Evolutionary conservation across 306 rosid genomes (phyloP).

Genomic region (Astragalus glycyphyllos): DNA sequence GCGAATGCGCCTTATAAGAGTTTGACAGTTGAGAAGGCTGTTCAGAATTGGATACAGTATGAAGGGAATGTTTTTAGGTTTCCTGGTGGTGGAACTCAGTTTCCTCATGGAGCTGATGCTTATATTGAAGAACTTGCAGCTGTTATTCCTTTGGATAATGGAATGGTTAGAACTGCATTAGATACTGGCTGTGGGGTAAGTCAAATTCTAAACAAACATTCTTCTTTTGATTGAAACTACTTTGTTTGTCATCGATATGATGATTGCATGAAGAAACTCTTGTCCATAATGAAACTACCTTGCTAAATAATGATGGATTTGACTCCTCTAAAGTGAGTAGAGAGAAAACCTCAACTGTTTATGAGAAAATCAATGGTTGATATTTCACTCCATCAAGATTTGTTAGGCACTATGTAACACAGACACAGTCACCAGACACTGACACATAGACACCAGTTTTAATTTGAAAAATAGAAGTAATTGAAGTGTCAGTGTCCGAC

Average conservation of each 20-base stretch:
- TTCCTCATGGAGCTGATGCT: conserved; percentile 86
- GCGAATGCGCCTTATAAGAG: conserved; percentile 84
- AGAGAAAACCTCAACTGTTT: too few relatives aligned
- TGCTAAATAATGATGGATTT: background rate
- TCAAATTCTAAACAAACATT: conserved; percentile 25
- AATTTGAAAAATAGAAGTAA: too few relatives aligned
- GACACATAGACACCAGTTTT: too few relatives aligned
- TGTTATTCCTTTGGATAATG: conserved; percentile 73
- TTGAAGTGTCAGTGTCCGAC: too few relatives aligned
- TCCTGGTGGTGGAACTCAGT: conserved; percentile 90
- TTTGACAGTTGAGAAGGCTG: conserved; percentile 86
- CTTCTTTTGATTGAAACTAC: conserved; percentile 19
- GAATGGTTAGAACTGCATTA: conserved; percentile 75
- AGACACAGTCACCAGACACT: too few relatives aligned
- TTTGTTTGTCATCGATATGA: conserved; percentile 19
- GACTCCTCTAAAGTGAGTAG: too few relatives aligned
- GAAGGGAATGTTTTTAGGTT: conserved; percentile 88
- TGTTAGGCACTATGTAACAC: too few relatives aligned
- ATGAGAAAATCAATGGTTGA: too few relatives aligned
- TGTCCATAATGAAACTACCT: conserved; percentile 5
- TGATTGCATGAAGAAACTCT: conserved; percentile 25
- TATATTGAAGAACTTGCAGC: conserved; percentile 76
- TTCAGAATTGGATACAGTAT: conserved; percentile 86
- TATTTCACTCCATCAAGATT: too few relatives aligned
- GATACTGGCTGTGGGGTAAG: conserved; percentile 94